Conservation (phyloP, 169 alveolate species). For the Besnoitia besnoiti region DNA sequence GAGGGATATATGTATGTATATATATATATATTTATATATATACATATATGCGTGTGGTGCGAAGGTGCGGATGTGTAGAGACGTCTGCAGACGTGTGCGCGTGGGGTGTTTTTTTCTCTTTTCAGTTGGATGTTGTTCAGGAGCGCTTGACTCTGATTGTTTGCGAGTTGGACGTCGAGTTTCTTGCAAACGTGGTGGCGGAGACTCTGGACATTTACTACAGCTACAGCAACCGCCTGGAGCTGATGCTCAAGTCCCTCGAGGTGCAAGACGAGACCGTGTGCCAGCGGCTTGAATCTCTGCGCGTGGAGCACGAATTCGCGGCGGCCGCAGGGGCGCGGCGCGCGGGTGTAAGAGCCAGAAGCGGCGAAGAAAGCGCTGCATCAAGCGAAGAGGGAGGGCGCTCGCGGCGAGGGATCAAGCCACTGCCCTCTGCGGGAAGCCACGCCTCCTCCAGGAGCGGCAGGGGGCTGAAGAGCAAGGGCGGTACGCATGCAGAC, state of each 20-base stretch:
- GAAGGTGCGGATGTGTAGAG: neutral
- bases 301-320: neutral
- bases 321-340: neutral
- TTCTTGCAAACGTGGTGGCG: slow-evolving; percentile 42
- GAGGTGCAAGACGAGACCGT: slow-evolving; percentile 36
- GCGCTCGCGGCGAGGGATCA: too few relatives aligned
- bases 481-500: too few relatives aligned
- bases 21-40: too few relatives aligned
- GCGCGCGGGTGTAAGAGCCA: neutral
- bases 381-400: too few relatives aligned
- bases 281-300: neutral
- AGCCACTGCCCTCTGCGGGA: too few relatives aligned
- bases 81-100: neutral
- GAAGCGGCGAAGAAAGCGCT: neutral
- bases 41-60: neutral
- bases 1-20: neutral
- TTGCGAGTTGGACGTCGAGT: slow-evolving; percentile 48
- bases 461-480: too few relatives aligned
- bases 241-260: slow-evolving; percentile 11
- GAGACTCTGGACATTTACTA: slow-evolving; percentile 56
- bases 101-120: neutral
- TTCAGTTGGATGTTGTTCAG: slow-evolving; percentile 53
- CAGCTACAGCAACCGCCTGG: slow-evolving; percentile 35
- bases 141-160: slow-evolving; percentile 16
- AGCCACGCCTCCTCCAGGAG: too few relatives aligned